phyloP scores from a whole-genome alignment of 768 basidiomycete species.

The Lentinula edodes region DNA sequence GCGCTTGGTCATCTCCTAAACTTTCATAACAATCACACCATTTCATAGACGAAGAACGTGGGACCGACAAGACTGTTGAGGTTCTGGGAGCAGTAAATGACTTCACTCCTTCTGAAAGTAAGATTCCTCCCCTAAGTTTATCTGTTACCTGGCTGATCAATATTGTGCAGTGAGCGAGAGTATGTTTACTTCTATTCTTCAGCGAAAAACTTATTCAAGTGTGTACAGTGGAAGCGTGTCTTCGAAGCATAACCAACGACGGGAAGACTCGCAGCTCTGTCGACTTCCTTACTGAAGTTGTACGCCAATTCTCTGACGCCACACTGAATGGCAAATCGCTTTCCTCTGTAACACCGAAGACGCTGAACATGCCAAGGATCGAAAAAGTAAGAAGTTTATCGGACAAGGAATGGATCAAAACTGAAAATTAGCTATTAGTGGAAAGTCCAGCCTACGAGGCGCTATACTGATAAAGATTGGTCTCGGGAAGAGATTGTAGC shows the following conservation, averaged over 20 bases:
- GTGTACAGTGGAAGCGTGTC: conserved; percentile 61
- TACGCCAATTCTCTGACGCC: conserved; percentile 68
- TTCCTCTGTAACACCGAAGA: conserved; percentile 60
- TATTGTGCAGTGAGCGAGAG: conserved; percentile 48
- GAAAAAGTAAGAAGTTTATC: conserved; percentile 54
- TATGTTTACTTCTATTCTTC: conserved; percentile 23
- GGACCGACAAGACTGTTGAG: conserved; percentile 68
- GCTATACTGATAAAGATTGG: conserved; percentile 71
- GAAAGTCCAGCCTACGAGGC: conserved; percentile 57
- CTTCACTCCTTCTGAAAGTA: conserved; percentile 65
- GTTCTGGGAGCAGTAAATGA: conserved; percentile 60
- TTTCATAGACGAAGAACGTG: conserved; percentile 55
- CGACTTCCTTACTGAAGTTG: conserved; percentile 80
- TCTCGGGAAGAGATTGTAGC: conserved; percentile 59
- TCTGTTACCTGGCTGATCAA: conserved; percentile 17
- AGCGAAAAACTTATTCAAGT: background rate
- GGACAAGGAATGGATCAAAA: background rate
- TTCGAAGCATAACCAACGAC: conserved; percentile 48
- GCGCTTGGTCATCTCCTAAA: conserved; percentile 20
- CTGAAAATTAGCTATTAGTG: conserved; percentile 41
- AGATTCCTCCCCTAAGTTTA: conserved; percentile 20
- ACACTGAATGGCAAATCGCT: conserved; percentile 51
- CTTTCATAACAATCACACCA: conserved; percentile 2
- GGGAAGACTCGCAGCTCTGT: conserved; percentile 50
- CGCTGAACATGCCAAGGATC: conserved; percentile 33